phyloP scores from a whole-genome alignment of 305 asterid species.

The Lippia alba region DNA sequence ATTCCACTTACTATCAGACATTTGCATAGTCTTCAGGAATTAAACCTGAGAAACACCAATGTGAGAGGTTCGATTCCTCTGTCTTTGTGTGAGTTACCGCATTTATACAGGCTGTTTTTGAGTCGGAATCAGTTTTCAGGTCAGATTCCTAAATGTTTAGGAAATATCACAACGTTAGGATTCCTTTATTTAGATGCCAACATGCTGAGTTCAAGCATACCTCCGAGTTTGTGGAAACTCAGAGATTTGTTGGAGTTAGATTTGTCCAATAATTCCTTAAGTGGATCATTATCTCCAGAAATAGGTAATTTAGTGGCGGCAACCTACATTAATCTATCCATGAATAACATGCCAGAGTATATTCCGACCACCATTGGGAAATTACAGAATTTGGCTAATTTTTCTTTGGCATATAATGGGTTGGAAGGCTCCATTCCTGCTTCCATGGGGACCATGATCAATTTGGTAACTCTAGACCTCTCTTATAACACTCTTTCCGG shows the following conservation, averaged over 20 bases:
- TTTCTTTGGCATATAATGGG: too few species aligned
- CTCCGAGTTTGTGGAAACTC: neutral
- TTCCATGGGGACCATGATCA: slow-evolving; percentile 7
- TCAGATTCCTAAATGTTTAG: neutral
- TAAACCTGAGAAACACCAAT: neutral
- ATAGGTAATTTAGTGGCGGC: too few species aligned
- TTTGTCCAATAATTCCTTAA: neutral
- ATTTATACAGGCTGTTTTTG: neutral
- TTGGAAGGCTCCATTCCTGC: too few species aligned
- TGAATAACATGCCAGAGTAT: too few species aligned
- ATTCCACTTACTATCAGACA: too few species aligned
- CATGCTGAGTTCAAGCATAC: neutral
- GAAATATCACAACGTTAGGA: neutral
- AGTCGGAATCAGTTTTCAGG: neutral
- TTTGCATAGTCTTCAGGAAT: slow-evolving; percentile 14
- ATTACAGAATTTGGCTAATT: too few species aligned
- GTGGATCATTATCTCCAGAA: too few species aligned
- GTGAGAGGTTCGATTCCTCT: neutral
- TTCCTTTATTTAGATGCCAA: neutral
- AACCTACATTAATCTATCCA: too few species aligned
- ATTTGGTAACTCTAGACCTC: neutral
- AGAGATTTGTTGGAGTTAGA: neutral
- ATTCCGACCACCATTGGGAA: too few species aligned
- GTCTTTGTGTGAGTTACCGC: neutral
- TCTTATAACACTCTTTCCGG: slow-evolving; percentile 22